phyloP scores from a whole-genome alignment of 805 yeast species.

The Kodamaea leandrae region DNA sequence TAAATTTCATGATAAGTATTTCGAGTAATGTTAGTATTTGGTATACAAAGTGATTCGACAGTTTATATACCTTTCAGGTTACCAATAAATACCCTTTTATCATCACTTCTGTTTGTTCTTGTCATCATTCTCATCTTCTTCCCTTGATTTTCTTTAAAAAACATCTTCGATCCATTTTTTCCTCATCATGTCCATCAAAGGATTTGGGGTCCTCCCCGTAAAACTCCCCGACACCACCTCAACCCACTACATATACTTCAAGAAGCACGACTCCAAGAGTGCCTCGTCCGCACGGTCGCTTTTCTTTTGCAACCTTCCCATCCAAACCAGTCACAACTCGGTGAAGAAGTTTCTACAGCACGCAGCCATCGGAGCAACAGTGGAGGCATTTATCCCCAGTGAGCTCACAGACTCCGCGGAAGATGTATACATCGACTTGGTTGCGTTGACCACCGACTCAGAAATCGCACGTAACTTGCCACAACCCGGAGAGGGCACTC shows the following conservation, averaged over 20 bases:
- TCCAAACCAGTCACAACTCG: conserved; percentile 50
- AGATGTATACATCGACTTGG: conserved; percentile 48
- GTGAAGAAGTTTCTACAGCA: conserved; percentile 57
- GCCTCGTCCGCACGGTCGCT: conserved; percentile 47
- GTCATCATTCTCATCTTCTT: not conserved
- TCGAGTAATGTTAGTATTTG: no score
- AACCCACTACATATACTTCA: conserved; percentile 60
- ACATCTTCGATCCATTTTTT: not conserved
- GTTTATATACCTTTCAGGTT: no score
- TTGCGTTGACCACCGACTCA: conserved; percentile 58
- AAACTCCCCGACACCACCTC: conserved; percentile 33
- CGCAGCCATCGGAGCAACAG: conserved; percentile 62
- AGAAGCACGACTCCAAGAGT: conserved; percentile 55
- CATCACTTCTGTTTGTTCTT: no score
- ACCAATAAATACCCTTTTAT: no score
- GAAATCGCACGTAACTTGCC: conserved; percentile 28
- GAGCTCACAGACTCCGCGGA: conserved; percentile 40
- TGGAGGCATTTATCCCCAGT: conserved; percentile 45
- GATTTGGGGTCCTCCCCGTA: conserved; percentile 53
- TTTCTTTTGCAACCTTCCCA: conserved; percentile 77
- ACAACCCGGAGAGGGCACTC: conserved; percentile 30
- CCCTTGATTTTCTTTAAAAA: not conserved
- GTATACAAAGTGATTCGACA: no score
- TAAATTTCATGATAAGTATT: no score
- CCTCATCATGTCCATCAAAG: conserved; percentile 41